phyloP scores from a whole-genome alignment of 176 grass and related monocot genomes.

The Aegilops bicornis region DNA sequence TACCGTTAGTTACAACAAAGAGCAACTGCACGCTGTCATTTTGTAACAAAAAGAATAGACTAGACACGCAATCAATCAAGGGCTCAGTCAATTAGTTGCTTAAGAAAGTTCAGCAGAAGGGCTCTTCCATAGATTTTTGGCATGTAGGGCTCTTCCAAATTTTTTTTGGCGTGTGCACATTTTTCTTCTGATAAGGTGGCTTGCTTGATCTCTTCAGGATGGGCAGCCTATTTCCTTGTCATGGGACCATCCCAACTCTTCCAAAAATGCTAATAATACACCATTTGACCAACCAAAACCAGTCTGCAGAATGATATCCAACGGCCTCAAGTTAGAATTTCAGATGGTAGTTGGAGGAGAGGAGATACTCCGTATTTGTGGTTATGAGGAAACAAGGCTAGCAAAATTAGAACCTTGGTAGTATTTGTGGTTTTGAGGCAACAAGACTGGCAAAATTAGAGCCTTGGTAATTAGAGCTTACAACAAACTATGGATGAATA shows the following conservation, averaged over 20 bases:
- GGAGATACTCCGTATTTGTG: background rate
- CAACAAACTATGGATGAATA: background rate
- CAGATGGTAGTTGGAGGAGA: background rate
- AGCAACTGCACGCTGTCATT: background rate
- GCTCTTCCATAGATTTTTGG: background rate
- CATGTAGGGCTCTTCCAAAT: background rate
- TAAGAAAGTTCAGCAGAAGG: background rate
- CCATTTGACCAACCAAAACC: slow-evolving; percentile 99
- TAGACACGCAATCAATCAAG: background rate
- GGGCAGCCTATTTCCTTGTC: slow-evolving; percentile 51
- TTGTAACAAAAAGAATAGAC: background rate
- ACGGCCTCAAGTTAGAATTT: background rate
- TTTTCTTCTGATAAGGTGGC: background rate
- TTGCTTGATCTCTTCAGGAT: slow-evolving; percentile 15
- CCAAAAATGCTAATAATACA: slow-evolving; percentile 81
- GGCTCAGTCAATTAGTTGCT: background rate
- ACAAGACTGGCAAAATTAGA: background rate
- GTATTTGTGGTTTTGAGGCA: background rate
- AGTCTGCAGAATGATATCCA: slow-evolving; percentile 52
- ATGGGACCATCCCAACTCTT: slow-evolving; percentile 85
- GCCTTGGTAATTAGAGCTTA: background rate
- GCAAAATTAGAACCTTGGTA: background rate
- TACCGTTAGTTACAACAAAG: background rate
- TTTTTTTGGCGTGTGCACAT: background rate
- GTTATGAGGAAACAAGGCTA: background rate